Evolutionary conservation across 345 rosid species (phyloP), one percentile per base, ranked within the genome.

Genomic region (Dovyalis caffra): DNA sequence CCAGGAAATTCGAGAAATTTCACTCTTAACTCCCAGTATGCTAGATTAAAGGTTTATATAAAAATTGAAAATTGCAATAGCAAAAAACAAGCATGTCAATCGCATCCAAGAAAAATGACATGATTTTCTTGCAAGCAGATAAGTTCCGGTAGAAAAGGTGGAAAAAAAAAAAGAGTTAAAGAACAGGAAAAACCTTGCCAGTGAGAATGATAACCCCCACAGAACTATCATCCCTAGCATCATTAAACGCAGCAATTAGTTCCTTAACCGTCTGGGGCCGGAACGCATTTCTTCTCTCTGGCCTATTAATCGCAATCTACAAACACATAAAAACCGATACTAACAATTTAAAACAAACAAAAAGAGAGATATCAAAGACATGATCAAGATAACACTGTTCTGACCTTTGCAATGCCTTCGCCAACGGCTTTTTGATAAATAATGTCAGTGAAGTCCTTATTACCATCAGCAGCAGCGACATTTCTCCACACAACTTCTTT

Each of bases 341-440:
- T 5, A 45, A 70, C 64, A 56, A 37, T 38, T 23, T 25, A 49
- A 64, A 34, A 32, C 3, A 25, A 63, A 53, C 32, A 33, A 5
- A 65, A 18, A 65, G 8, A 51, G 53, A 73, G 10, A 73, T 6
- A 64, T 31, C 47, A n/a, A 15, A 47, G 31, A 32, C 66, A 34
- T 8, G 10, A 51, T 20, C 14, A 28, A 43, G 47, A 43, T 43
- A 14, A 11, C 47, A 43, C 47, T 43, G 47, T 34, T 5, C 21
- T 45, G 49, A 90, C 99, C 97, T 91, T 92, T 18, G 97, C 98
- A 58, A 95, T 95, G 56, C 86, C 96, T 83, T 95, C 99, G 32
- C 78, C 96, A 2, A 83, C 81, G 0, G 99, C 92, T 77, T 95
- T 95, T 85, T 92, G 96, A 49, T 92, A 95, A 21, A 92, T 67